A percentile compares a stretch with the other conserved stretches of the same genome.
These are phyloP conservation scores for Dicorynia guianensis DNA, from an alignment of 306 rosid genomes.

Conservation along the genomic window DNA sequence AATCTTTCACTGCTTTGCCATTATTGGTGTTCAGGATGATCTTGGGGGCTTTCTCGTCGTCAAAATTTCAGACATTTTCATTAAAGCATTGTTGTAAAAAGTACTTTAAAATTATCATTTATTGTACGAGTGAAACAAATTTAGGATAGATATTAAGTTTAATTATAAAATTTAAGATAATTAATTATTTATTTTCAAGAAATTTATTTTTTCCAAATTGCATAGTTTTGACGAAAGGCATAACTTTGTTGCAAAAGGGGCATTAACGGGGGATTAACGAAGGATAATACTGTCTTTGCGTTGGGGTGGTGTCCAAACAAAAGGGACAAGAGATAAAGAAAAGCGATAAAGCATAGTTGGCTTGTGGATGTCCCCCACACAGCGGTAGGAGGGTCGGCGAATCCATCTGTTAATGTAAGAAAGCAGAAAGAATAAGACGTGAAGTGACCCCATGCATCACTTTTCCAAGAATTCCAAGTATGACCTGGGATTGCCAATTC, in stretches of 20 bases:
- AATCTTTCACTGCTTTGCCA: not conserved
- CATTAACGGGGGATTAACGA: not conserved
- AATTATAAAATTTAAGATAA: no score
- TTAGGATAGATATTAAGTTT: not conserved
- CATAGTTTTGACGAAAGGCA: conserved; percentile 7
- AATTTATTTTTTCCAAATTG: not conserved
- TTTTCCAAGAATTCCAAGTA: conserved; percentile 22
- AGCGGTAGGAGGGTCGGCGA: conserved; percentile 20
- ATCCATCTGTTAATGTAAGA: conserved; percentile 5
- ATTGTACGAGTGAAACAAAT: not conserved
- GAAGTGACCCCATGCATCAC: conserved; percentile 17
- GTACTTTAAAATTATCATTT: not conserved
- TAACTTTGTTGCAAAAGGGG: not conserved
- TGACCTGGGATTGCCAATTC: conserved; percentile 17
- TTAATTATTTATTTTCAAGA: no score
- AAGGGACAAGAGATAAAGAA: conserved; percentile 6
- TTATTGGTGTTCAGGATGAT: not conserved
- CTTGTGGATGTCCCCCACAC: conserved; percentile 33
- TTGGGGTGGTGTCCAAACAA: conserved; percentile 18
- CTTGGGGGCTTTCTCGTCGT: not conserved
- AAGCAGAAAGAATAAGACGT: conserved; percentile 39
- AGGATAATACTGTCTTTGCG: conserved; percentile 36
- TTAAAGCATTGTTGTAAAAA: no score
- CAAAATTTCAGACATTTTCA: no score
- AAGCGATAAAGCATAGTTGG: conserved; percentile 26